A percentile compares a stretch with the other conserved stretches of the same genome.
These are phyloP conservation scores for Fusarium virguliforme DNA, from an alignment of 2,329 filamentous ascomycete species.

Conservation along the genomic window DNA sequence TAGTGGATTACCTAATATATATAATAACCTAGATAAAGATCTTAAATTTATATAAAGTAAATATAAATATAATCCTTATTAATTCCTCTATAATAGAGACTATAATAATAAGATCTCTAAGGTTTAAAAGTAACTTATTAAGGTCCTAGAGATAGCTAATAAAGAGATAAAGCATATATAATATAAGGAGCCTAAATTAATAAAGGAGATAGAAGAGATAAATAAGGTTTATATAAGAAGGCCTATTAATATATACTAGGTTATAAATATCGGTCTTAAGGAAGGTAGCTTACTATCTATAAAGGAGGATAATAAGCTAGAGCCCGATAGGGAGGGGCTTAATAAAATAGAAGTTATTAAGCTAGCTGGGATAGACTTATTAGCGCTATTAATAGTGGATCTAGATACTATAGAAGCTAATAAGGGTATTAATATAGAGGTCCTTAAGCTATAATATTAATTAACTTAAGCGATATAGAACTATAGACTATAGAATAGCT, in stretches of 20 bases:
- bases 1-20: constrained; percentile 64
- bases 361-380: constrained; percentile 31
- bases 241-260: constrained; percentile 68
- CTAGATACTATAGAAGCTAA: constrained; percentile 58
- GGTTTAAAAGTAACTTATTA: constrained; percentile 70
- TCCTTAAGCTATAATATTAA: constrained; percentile 60
- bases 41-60: constrained; percentile 85
- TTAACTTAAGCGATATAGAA: constrained; percentile 60
- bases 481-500: constrained; percentile 49
- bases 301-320: constrained; percentile 49
- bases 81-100: constrained; percentile 79
- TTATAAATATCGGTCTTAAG: constrained; percentile 54
- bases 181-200: constrained; percentile 66
- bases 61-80: constrained; percentile 89
- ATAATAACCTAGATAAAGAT: constrained; percentile 82
- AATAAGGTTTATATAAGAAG: constrained; percentile 66
- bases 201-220: constrained; percentile 58
- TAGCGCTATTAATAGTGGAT: constrained; percentile 56
- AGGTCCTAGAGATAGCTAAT: constrained; percentile 74
- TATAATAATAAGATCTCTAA: no score
- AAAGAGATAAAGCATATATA: constrained; percentile 72
- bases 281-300: constrained; percentile 39
- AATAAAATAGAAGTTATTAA: constrained; percentile 48
- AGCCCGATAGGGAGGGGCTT: constrained; percentile 44
- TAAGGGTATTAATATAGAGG: constrained; percentile 58